Evolutionary conservation across 2,329 filamentous ascomycete species (phyloP), one percentile per base, ranked within the genome.

Genomic region (Corinectria fuckeliana): DNA sequence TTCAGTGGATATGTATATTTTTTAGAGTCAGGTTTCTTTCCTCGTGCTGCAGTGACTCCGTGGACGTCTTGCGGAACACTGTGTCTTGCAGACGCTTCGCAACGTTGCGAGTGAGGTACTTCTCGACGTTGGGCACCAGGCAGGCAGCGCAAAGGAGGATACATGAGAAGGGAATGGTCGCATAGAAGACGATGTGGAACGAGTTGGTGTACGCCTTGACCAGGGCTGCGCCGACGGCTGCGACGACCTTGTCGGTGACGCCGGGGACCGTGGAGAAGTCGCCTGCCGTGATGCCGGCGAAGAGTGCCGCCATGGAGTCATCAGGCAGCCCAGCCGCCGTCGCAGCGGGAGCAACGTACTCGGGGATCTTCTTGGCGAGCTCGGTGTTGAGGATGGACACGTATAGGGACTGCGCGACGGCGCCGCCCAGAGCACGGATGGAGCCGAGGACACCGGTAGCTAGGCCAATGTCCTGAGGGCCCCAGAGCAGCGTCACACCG

Each of bases 401-500:
- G 63, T 77, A 79, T 34, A 79, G 61, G 21, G 75, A 72, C 50
- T 74, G 72, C 1, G 75, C 71, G 14, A 80, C 67, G 30, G 76
- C 73, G 25, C 75, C 76, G n/a, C 76, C 76, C 3, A 76, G 72
- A 4, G 76, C 77, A 26, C 81, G 77, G 55, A 82, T 80, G 18
- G 76, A 79, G 10, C 80, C 79, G 26, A 81, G 76, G 20, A 80
- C 74, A 16, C 80, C 80, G 5, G 64, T 78, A 53, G 68, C 79
- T 14, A 81, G 73, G 14, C 80, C 79, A 42, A 81, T 81, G 60
- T 82, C 80, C 61, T 80, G 76, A 5, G 80, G 71, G 56, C 79
- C 79, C 68, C 76, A 80, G 39, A 82, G 74, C 9, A 80, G 73
- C 2, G 78, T 77, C 23, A 82, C 77, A 7, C 76, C 77, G 1